Evolutionary conservation across 78 protist species (phyloP).

Genomic region (Parvularia atlantis): DNA sequence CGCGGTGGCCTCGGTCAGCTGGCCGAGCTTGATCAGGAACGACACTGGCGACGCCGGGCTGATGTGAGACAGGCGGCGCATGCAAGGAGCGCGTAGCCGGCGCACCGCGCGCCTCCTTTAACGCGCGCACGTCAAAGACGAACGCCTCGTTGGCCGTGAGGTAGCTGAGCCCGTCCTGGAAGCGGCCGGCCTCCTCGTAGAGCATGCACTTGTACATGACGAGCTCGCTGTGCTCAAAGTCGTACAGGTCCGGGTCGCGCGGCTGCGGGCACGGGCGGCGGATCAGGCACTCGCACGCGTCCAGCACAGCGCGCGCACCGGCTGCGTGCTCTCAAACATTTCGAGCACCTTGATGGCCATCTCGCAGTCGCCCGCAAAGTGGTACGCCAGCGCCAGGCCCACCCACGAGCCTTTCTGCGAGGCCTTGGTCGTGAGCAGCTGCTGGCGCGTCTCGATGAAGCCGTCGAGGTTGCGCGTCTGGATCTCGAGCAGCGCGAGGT

Average conservation of each 20-base stretch:
- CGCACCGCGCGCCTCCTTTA: not conserved
- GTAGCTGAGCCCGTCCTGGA: conserved; percentile 11
- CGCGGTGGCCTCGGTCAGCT: not conserved
- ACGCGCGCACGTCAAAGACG: conserved; percentile 2
- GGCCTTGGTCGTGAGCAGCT: conserved; percentile 55
- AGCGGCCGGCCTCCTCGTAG: conserved; percentile 28
- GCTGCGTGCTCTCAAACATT: conserved; percentile 24
- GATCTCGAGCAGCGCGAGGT: conserved; percentile 57
- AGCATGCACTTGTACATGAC: conserved; percentile 37
- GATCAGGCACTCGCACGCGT: not conserved
- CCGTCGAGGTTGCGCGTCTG: conserved; percentile 69
- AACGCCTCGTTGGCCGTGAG: conserved; percentile 2
- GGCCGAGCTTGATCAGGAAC: conserved; percentile 1
- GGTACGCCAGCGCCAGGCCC: conserved; percentile 60
- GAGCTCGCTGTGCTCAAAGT: conserved; percentile 34
- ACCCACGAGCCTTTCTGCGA: conserved; percentile 58
- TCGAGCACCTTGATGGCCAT: conserved; percentile 39
- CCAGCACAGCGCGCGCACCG: not conserved
- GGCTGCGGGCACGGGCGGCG: not conserved
- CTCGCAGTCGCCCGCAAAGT: conserved; percentile 32
- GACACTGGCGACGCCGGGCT: no score
- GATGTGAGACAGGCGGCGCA: no score
- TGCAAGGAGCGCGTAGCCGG: no score
- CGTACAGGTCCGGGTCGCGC: conserved; percentile 5
- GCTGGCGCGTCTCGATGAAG: conserved; percentile 54